phyloP scores from a whole-genome alignment of 2,329 filamentous ascomycete species.

The Aspergillus brunneoviolaceus region DNA sequence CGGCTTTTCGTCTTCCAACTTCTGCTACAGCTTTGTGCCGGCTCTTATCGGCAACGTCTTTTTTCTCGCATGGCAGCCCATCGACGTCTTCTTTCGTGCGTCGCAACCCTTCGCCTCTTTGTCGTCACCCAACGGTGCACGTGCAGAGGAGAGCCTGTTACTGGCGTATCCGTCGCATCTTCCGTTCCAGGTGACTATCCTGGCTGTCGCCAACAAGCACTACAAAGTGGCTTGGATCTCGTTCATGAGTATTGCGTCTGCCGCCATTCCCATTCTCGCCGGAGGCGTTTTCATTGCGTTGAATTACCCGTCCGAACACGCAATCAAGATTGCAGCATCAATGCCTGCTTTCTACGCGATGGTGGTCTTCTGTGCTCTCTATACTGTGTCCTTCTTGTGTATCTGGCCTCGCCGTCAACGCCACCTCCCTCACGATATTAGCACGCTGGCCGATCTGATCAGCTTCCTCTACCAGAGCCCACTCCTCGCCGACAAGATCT shows the following conservation, averaged over 20 bases:
- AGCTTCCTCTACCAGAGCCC: constrained; percentile 74
- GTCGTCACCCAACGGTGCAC: constrained; percentile 51
- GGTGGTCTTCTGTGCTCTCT: constrained; percentile 70
- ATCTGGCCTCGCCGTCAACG: constrained; percentile 61
- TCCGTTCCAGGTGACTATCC: constrained; percentile 54
- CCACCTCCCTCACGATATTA: constrained; percentile 71
- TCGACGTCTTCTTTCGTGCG: constrained; percentile 61
- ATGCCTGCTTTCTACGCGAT: constrained; percentile 70
- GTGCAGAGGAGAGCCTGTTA: constrained; percentile 57
- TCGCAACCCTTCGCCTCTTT: constrained; percentile 59
- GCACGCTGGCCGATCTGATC: constrained; percentile 72
- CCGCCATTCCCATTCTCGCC: constrained; percentile 57
- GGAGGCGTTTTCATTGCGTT: constrained; percentile 64
- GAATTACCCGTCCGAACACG: constrained; percentile 50
- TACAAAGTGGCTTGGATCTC: constrained; percentile 58
- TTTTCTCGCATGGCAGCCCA: constrained; percentile 59
- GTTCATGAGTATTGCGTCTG: constrained; percentile 53
- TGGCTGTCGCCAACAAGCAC: constrained; percentile 56
- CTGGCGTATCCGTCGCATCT: constrained; percentile 57
- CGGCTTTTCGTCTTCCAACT: constrained; percentile 83
- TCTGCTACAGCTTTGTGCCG: constrained; percentile 72
- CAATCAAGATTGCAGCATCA: constrained; percentile 66
- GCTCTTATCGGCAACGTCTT: constrained; percentile 58
- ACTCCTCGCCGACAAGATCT: constrained; percentile 69
- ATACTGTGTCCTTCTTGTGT: constrained; percentile 61